Base-by-base conservation (phyloP, 2,329 filamentous ascomycete genomes). In the Aspergillus neoniger region DNA sequence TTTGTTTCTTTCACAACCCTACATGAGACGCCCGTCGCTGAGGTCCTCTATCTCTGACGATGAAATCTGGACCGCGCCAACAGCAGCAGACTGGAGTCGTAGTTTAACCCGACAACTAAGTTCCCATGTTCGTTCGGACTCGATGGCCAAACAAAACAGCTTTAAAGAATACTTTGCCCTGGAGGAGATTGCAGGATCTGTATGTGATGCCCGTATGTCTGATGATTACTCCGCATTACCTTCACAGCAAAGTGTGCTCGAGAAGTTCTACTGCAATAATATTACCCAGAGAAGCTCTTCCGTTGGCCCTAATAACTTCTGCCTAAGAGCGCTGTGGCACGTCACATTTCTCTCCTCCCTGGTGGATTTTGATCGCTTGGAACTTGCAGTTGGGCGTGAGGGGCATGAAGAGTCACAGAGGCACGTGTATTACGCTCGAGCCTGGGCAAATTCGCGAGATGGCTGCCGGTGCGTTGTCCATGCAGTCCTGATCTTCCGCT, bases 241-340 rank as follows among this genome's bases (percentile, higher is more conserved):
- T 51, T 14, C 47, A 10, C 25, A 19, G 23, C 25, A n/a, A 32
- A 32, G n/a, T 49, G n/a, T 14, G 3, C 23, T 50, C 5, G 39
- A 17, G 15, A 7, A 58, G 17, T 48, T 51, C 66, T 43, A 23
- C 39, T 54, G 25, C 63, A 36, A 51, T 65, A 19, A 38, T 38
- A 19, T 58, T 59, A 39, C 59, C 44, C 58, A 64, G 10, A 15
- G 17, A 50, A 60, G 17, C 63, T 63, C 14, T 58, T 50, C 14
- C 38, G 28, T 9, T 21, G 47, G 15, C 15, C 12, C n/a, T 39
- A 65, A 70, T 57, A 52, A 56, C 8, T 68, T 65, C 19, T 69
- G 65, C 47, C 59, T 73, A 6, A 64, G 62, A 25, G 69, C 69
- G 10, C 63, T 72, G 15, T 72, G 71, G 70, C 71, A 74, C 52